Conservation (phyloP, 2,329 filamentous ascomycete species). For the Raffaelea deltoideospora region DNA sequence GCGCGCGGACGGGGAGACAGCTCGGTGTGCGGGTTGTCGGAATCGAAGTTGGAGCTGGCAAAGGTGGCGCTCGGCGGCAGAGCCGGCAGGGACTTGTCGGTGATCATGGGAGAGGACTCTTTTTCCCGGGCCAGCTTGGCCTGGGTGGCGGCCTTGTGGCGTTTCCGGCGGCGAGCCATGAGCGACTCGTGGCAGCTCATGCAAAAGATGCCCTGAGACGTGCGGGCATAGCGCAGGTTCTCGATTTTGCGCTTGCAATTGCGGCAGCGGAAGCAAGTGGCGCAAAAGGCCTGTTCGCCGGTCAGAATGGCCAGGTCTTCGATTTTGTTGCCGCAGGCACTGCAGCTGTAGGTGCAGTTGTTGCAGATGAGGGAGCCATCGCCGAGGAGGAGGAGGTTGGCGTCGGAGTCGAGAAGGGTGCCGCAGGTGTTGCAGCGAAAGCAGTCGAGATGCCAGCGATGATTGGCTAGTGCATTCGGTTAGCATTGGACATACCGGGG, state of each 20-base stretch:
- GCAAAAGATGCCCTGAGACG: conserved; percentile 96
- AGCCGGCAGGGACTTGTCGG: conserved; percentile 86
- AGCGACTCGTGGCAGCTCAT: conserved; percentile 97
- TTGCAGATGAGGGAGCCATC: conserved; percentile 98
- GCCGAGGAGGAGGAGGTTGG: conserved; percentile 89
- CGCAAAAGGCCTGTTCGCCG: conserved; percentile 94
- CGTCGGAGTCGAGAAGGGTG: conserved; percentile 93
- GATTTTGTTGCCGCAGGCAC: conserved; percentile 91
- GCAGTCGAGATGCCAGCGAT: conserved; percentile 97
- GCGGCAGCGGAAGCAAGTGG: conserved; percentile 88
- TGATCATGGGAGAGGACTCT: conserved; percentile 49
- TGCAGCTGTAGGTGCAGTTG: conserved; percentile 98
- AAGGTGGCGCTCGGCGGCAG: conserved; percentile 62
- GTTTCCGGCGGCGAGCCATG: conserved; percentile 84
- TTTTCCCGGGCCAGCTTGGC: conserved; percentile 47
- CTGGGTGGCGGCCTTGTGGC: conserved; percentile 52
- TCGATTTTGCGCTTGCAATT: conserved; percentile 99
- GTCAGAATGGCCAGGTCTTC: conserved; percentile 95
- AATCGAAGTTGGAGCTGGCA: conserved; percentile 47
- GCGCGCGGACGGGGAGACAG: conserved; percentile 47
- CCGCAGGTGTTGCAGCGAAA: conserved; percentile 94
- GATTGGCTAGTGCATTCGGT: conserved; percentile 48
- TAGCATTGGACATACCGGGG: background rate
- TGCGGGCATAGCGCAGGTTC: conserved; percentile 92
- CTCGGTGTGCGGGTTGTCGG: conserved; percentile 54